Evolutionary conservation across 2,329 filamentous ascomycete genomes (phyloP).

Genomic region (Lachnellula cervina): DNA sequence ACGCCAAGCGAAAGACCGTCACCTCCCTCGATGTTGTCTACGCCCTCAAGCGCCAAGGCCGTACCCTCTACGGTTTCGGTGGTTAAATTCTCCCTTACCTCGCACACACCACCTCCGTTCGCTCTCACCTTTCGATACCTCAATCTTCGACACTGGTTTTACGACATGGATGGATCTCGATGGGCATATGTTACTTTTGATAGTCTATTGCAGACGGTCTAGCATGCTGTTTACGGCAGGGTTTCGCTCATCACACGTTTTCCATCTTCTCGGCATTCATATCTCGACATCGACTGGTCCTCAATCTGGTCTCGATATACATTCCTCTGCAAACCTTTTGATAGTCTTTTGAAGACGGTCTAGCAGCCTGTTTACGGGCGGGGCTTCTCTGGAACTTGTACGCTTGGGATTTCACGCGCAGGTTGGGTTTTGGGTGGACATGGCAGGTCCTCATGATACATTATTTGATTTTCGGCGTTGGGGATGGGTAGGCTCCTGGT

Average conservation of each 20-base stretch:
- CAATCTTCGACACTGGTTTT: conserved; percentile 16
- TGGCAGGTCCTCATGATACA: conserved; percentile 3
- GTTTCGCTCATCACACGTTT: conserved; percentile 24
- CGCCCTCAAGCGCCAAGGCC: conserved; percentile 61
- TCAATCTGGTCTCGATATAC: conserved; percentile 21
- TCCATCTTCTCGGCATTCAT: conserved; percentile 11
- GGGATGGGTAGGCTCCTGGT: conserved; percentile 17
- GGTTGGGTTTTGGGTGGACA: conserved; percentile 16
- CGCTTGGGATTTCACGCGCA: conserved; percentile 19
- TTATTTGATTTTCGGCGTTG: conserved; percentile 19
- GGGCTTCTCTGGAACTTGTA: conserved; percentile 22
- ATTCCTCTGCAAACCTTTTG: conserved; percentile 29
- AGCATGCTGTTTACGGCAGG: conserved; percentile 35
- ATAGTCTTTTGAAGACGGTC: conserved; percentile 33
- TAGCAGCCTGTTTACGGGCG: conserved; percentile 35
- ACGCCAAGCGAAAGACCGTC: conserved; percentile 74
- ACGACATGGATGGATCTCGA: conserved; percentile 6
- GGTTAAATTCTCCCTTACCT: conserved; percentile 47
- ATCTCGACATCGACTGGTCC: conserved; percentile 17
- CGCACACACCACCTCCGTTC: conserved; percentile 29
- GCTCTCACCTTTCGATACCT: conserved; percentile 19
- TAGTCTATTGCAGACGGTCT: conserved; percentile 33
- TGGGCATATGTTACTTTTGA: conserved; percentile 32
- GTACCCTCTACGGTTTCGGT: conserved; percentile 65
- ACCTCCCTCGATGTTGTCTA: conserved; percentile 62